These are phyloP conservation scores for Yamadazyma epiphylla DNA, from an alignment of 1,139 yeast genomes.

Conservation along the genomic window DNA sequence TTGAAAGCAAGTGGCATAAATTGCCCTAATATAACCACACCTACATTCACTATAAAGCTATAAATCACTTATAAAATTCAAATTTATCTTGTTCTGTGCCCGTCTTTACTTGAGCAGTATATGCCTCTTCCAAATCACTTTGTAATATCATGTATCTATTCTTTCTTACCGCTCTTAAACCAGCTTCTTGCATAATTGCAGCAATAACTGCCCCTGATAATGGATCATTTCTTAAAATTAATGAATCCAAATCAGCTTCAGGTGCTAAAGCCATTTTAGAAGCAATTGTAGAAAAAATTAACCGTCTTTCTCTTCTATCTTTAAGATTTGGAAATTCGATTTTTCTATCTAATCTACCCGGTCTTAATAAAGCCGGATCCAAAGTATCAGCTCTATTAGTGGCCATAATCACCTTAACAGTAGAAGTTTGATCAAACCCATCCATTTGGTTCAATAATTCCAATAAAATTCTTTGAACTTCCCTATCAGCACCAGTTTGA, in stretches of 20 bases:
- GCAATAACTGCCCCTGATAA: constrained; percentile 97
- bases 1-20: no score
- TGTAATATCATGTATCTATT: constrained; percentile 95
- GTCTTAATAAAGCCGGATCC: constrained; percentile 95
- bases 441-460: constrained; percentile 98
- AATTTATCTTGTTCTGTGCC: constrained; percentile 95
- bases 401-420: constrained; percentile 98
- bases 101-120: constrained; percentile 92
- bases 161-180: constrained; percentile 95
- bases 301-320: constrained; percentile 95
- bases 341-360: constrained; percentile 97
- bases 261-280: constrained; percentile 97
- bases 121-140: constrained; percentile 95
- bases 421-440: constrained; percentile 94
- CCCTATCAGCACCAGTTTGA: constrained; percentile 99
- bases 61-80: constrained; percentile 86
- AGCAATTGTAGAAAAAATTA: constrained; percentile 95
- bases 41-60: no score
- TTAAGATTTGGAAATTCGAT: constrained; percentile 94
- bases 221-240: constrained; percentile 94
- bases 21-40: no score
- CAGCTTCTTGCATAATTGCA: constrained; percentile 99
- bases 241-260: constrained; percentile 92
- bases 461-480: constrained; percentile 94
- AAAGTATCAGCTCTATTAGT: constrained; percentile 97